Evolutionary conservation across 345 rosid species (phyloP), one percentile per base, ranked within the genome.

Genomic region (Trapa incisa): DNA sequence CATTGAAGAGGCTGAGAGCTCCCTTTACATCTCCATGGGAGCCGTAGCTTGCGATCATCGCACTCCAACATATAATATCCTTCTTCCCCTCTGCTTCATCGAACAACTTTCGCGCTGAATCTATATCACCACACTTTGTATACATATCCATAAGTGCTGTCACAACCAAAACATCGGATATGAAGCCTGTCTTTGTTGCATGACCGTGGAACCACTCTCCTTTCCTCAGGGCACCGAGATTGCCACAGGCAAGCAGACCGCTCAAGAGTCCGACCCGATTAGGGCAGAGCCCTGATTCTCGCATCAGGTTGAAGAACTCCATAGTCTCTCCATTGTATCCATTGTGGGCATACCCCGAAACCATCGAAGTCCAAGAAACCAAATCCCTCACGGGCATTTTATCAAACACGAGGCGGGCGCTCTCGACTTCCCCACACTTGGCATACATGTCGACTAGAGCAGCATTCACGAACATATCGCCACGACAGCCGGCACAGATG

Each of bases 391-490:
- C 45, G 38, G 78, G 81, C 68, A 78, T 84, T 79, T 77, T 77
- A 35, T 70, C 65, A 71, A 86, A 86, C 57, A 80, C 81, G 72
- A 57, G 79, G 74, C 75, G 65, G 47, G 79, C 86, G 70, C 82
- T 77, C 35, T 75, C 77, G 1, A 80, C 85, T 56, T 80, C 76
- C 71, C 60, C 75, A 65, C 85, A 82, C 61, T 84, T 84, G 83
- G 84, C 80, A 75, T 86, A 86, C 87, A 84, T 84, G 69, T 84
- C 84, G 60, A 84, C 75, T 3, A 81, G 75, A 50, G 85, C 79
- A 61, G 87, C 77, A 29, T 81, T 79, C 69, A 78, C 82, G 62
- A 74, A 82, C 71, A 79, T 65, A 65, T 84, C 84, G 76, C 71
- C 67, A 37, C 69, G 70, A 45, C 77, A 38, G 8, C 64, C 74